Percentiles rank a stretch among this genome's conserved stretches.
These are phyloP conservation scores for Pythium periplocum DNA, from an alignment of 352 stramenopile genomes.

Conservation along the genomic window DNA sequence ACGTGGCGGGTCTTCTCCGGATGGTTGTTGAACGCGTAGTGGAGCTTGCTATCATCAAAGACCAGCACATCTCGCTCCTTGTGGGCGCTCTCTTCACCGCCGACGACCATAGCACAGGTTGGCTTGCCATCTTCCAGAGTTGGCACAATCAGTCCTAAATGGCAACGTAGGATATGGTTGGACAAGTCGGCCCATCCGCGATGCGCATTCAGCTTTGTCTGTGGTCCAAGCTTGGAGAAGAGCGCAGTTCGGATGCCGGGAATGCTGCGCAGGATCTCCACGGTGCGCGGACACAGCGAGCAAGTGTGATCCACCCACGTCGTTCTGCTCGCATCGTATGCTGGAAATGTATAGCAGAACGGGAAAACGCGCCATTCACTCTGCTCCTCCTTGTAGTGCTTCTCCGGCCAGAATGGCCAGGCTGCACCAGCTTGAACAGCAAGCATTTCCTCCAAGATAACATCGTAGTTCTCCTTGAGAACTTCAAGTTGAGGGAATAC, in stretches of 20 bases:
- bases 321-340: slow-evolving; percentile 77
- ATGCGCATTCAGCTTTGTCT: slow-evolving; percentile 66
- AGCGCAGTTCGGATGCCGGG: slow-evolving; percentile 76
- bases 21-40: slow-evolving; percentile 84
- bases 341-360: slow-evolving; percentile 89
- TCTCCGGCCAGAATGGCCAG: slow-evolving; percentile 84
- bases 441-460: slow-evolving; percentile 79
- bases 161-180: slow-evolving; percentile 85
- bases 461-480: slow-evolving; percentile 57
- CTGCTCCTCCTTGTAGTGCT: slow-evolving; percentile 69
- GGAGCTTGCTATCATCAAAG: slow-evolving; percentile 90
- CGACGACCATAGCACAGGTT: slow-evolving; percentile 78
- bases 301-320: slow-evolving; percentile 78
- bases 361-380: slow-evolving; percentile 86
- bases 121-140: slow-evolving; percentile 39
- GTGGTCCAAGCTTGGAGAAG: slow-evolving; percentile 86
- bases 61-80: slow-evolving; percentile 77
- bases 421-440: slow-evolving; percentile 43
- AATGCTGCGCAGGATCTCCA: slow-evolving; percentile 56
- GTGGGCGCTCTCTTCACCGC: slow-evolving; percentile 64
- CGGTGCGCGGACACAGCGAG: slow-evolving; percentile 72
- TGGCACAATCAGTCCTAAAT: slow-evolving; percentile 69
- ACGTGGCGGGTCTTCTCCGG: slow-evolving; percentile 59
- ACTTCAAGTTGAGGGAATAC: slow-evolving; percentile 75
- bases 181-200: slow-evolving; percentile 86